Conservation (phyloP, 768 basidiomycete species). For the Suillus subalutaceus region DNA sequence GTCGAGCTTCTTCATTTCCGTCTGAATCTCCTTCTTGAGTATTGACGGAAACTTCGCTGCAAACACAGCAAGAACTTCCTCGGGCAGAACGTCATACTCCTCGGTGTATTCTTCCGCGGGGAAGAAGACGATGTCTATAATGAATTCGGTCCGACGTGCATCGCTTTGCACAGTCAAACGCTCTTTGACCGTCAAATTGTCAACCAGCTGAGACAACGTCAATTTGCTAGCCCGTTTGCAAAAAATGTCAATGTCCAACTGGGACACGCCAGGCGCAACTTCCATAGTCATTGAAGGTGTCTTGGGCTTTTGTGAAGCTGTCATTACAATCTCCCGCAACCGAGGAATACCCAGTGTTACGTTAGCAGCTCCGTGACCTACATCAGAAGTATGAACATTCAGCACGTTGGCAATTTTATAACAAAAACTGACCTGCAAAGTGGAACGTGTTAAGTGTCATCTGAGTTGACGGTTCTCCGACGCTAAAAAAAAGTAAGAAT, state of each 20-base stretch:
- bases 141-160: constrained; percentile 78
- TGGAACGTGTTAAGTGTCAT: constrained; percentile 99
- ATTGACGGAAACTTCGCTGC: constrained; percentile 73
- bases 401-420: background rate
- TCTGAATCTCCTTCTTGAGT: constrained; percentile 83
- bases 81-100: constrained; percentile 77
- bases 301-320: constrained; percentile 92
- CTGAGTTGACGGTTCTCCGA: constrained; percentile 98
- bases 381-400: constrained; percentile 10
- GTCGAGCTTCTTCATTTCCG: constrained; percentile 85
- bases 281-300: constrained; percentile 96
- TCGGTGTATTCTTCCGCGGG: constrained; percentile 79
- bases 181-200: constrained; percentile 82
- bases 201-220: constrained; percentile 85
- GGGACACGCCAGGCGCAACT: constrained; percentile 54
- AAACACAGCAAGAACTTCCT: constrained; percentile 75
- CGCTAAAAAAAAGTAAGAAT: constrained; percentile 46
- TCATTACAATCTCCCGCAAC: constrained; percentile 98
- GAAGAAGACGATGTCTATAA: constrained; percentile 82
- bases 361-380: constrained; percentile 98
- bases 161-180: constrained; percentile 65
- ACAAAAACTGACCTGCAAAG: constrained; percentile 75
- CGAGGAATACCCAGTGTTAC: constrained; percentile 99
- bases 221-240: constrained; percentile 89
- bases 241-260: constrained; percentile 68